phyloP scores from a whole-genome alignment of 768 basidiomycete species.

The Tubosaeta sp. region DNA sequence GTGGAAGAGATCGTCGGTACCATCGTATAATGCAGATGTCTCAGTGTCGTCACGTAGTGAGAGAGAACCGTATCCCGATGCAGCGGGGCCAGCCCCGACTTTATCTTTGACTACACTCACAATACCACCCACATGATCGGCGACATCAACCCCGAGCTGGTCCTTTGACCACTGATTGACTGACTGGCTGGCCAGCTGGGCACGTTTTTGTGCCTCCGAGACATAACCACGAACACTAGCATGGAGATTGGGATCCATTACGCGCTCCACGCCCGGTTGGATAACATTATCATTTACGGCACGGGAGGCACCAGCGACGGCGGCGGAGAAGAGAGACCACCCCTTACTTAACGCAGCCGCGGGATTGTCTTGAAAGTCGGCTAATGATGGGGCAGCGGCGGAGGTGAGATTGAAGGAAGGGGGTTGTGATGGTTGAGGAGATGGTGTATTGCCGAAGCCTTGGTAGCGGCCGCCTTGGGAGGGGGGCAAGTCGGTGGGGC shows the following conservation, averaged over 20 bases:
- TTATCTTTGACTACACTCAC: constrained; percentile 60
- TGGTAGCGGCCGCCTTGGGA: constrained; percentile 92
- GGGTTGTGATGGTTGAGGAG: constrained; percentile 49
- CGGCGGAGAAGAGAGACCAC: constrained; percentile 92
- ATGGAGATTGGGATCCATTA: constrained; percentile 76
- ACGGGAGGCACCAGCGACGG: constrained; percentile 72
- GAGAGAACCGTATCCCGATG: constrained; percentile 49
- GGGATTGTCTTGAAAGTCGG: constrained; percentile 85
- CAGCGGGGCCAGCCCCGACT: constrained; percentile 51
- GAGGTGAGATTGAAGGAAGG: constrained; percentile 75
- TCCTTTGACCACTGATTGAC: constrained; percentile 77
- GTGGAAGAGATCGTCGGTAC: constrained; percentile 57
- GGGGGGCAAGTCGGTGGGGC: constrained; percentile 79
- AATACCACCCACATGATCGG: constrained; percentile 66
- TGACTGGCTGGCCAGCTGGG: constrained; percentile 53
- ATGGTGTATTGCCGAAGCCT: constrained; percentile 88
- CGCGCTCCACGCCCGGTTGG: constrained; percentile 82
- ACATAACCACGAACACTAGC: constrained; percentile 71
- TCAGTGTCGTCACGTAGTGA: constrained; percentile 47
- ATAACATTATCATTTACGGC: constrained; percentile 84
- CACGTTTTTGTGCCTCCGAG: constrained; percentile 60
- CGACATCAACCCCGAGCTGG: constrained; percentile 84
- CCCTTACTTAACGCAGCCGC: constrained; percentile 84
- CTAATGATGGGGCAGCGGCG: constrained; percentile 69
- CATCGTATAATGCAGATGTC: constrained; percentile 60